Evolutionary conservation across 2,329 filamentous ascomycete genomes (phyloP).

Genomic region (Epichloe hybrida): DNA sequence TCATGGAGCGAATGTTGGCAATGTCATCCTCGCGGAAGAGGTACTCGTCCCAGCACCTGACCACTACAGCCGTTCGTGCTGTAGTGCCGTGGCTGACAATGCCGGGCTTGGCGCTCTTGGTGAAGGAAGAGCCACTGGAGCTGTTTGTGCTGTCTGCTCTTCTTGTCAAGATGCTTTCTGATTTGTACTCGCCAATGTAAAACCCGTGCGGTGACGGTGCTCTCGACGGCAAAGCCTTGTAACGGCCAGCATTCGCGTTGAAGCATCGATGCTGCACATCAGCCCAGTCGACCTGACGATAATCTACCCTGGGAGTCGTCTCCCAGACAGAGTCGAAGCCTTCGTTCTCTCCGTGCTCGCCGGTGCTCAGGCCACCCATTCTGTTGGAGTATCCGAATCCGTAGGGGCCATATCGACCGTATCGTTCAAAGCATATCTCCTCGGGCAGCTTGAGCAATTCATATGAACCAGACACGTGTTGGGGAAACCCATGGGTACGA

Average conservation of each 20-base stretch:
- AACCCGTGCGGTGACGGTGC: constrained; percentile 34
- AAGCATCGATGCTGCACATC: constrained; percentile 64
- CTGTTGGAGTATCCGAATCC: constrained; percentile 73
- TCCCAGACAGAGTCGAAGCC: constrained; percentile 72
- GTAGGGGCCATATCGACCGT: constrained; percentile 77
- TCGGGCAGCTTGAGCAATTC: constrained; percentile 64
- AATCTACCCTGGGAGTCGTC: constrained; percentile 60
- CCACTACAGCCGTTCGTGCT: constrained; percentile 55
- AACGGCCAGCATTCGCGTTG: constrained; percentile 56
- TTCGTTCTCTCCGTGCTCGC: constrained; percentile 69
- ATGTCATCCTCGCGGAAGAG: constrained; percentile 68
- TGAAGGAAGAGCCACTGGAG: neutral
- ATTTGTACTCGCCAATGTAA: constrained; percentile 21
- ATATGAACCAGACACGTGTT: constrained; percentile 77
- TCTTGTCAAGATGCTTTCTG: neutral
- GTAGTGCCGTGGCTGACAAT: constrained; percentile 10
- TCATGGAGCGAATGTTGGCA: constrained; percentile 69
- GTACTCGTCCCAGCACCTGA: constrained; percentile 74
- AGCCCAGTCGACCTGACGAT: constrained; percentile 63
- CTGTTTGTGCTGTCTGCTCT: neutral
- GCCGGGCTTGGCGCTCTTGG: constrained; percentile 4
- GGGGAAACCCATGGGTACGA: constrained; percentile 70
- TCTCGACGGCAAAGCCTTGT: constrained; percentile 34
- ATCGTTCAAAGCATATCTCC: constrained; percentile 87
- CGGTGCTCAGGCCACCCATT: constrained; percentile 71